phyloP scores from a whole-genome alignment of 1,284 basidiomycete genomes.

The Ustilago curta region DNA sequence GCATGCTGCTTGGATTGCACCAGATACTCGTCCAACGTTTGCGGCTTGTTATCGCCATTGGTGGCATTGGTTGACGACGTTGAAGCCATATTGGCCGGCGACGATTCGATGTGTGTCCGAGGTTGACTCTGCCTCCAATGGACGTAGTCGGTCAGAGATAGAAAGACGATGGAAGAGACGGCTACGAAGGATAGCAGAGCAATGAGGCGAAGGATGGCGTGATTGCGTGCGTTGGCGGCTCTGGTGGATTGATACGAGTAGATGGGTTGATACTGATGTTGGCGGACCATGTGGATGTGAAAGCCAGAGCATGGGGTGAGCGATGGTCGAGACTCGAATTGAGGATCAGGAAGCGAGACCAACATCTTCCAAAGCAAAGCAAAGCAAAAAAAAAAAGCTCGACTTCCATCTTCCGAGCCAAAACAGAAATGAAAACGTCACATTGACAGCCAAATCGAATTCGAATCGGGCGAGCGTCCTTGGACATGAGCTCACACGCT shows the following conservation, averaged over 20 bases:
- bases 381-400: no score
- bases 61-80: neutral
- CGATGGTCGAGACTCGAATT: no score
- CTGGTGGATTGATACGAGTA: conserved; percentile 32
- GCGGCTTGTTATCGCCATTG: neutral
- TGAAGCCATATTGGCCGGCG: neutral
- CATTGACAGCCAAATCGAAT: no score
- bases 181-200: conserved; percentile 34
- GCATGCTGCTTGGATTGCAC: conserved; percentile 36
- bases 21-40: conserved; percentile 23
- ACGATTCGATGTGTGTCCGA: neutral
- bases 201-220: conserved; percentile 27
- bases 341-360: conserved; percentile 5
- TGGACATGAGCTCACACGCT: neutral
- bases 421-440: no score
- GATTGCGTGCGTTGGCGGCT: conserved; percentile 24
- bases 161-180: conserved; percentile 33
- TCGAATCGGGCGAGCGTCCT: neutral
- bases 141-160: conserved; percentile 33
- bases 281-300: conserved; percentile 23
- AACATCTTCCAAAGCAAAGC: no score
- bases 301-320: neutral
- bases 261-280: conserved; percentile 33
- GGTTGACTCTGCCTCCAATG: conserved; percentile 24
- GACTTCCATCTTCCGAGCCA: conserved; percentile 6